These are phyloP conservation scores for Eimeria necatrix DNA, from an alignment of 169 alveolate genomes.

Conservation along the genomic window DNA sequence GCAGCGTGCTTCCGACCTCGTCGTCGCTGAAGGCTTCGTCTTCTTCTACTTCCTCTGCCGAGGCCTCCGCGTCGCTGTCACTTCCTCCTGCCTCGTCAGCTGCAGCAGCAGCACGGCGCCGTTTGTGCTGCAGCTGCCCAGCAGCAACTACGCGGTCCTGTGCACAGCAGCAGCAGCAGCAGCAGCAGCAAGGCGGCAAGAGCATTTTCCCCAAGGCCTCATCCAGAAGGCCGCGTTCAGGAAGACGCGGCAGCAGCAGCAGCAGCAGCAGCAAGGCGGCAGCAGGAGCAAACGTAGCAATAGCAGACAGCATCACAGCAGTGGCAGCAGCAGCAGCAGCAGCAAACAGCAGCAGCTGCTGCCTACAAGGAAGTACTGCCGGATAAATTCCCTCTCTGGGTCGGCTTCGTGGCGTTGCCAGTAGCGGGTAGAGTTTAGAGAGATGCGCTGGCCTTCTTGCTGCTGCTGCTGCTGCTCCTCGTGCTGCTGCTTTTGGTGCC, in stretches of 20 bases:
- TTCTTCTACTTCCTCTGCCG: neutral
- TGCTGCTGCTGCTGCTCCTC: neutral
- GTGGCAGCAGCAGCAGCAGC: neutral
- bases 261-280: too few species aligned
- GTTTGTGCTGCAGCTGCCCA: constrained; percentile 53
- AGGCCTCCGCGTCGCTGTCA: neutral
- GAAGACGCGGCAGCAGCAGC: too few species aligned
- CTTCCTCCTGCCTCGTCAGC: neutral
- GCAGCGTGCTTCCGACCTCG: neutral
- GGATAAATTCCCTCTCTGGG: neutral
- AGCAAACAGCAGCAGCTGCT: constrained; percentile 7
- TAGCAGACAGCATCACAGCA: neutral
- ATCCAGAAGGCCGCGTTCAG: too few species aligned
- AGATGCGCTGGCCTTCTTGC: neutral
- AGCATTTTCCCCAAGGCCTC: too few species aligned
- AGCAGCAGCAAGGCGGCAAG: neutral
- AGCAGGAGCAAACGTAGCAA: neutral
- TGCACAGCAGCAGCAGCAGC: constrained; percentile 11
- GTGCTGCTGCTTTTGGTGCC: too few species aligned
- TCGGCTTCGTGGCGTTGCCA: constrained; percentile 25
- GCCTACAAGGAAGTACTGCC: neutral
- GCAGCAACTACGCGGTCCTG: constrained; percentile 48
- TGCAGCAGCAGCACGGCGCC: constrained; percentile 14
- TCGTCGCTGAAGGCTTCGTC: constrained; percentile 43
- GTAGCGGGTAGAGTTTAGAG: constrained; percentile 30